phyloP scores from a whole-genome alignment of 1,139 yeast species.

The Yamadazyma triangularis region DNA sequence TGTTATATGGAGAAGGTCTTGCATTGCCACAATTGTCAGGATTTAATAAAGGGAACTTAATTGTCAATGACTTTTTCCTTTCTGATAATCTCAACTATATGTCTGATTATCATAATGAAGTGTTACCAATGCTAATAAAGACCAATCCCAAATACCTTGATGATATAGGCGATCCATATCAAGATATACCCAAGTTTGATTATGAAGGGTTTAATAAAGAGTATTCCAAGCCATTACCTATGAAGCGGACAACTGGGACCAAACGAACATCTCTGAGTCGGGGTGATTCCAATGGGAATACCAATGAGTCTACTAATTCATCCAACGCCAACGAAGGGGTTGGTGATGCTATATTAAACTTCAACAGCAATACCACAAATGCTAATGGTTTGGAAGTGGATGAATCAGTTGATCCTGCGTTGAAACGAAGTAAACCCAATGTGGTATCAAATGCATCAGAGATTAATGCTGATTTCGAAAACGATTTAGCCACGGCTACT shows the following conservation, averaged over 20 bases:
- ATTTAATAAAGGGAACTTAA: conserved; percentile 32
- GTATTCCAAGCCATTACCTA: conserved; percentile 23
- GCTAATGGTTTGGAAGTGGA: not conserved
- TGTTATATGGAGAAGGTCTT: conserved; percentile 29
- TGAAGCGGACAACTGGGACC: conserved; percentile 1
- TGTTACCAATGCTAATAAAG: conserved; percentile 28
- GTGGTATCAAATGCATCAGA: conserved; percentile 8
- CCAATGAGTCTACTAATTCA: not conserved
- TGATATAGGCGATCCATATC: conserved; percentile 27
- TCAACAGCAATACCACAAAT: not conserved
- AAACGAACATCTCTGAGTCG: not conserved
- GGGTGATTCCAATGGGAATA: not conserved
- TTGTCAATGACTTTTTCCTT: conserved; percentile 36
- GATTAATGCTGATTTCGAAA: conserved; percentile 21
- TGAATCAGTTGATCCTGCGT: not conserved
- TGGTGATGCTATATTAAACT: not conserved
- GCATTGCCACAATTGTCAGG: conserved; percentile 28
- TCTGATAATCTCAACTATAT: conserved; percentile 33
- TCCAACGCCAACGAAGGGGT: too few species aligned
- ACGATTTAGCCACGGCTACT: conserved; percentile 29
- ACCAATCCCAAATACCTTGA: conserved; percentile 27
- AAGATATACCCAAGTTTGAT: conserved; percentile 31
- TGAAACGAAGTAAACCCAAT: conserved; percentile 1
- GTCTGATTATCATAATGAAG: conserved; percentile 38
- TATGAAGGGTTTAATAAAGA: conserved; percentile 28